Evolutionary conservation across 495 filamentous ascomycete species (phyloP), one percentile per base, ranked within the genome.

Genomic region (Aspergillus wentii): DNA sequence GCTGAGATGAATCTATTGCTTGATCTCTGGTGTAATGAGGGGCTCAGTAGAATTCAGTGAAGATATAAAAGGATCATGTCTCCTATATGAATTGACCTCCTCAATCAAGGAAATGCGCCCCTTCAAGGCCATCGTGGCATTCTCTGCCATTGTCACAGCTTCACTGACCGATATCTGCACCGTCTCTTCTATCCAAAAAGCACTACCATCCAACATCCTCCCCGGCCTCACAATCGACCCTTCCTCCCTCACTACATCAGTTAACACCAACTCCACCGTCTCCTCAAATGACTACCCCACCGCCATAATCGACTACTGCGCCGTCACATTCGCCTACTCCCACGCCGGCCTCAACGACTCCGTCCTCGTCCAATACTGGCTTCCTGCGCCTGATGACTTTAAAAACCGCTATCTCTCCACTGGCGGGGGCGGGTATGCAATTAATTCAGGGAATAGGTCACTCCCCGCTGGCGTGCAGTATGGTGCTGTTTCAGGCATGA

Each of bases 341-440:
- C 25, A 33, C 30, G 17, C 29, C 4, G 20, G 11, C 9, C 10
- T 1, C 1, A 15, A 14, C 9, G 20, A 25, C 20, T 20, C 44
- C 15, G 59, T 69, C 11, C 47, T 58, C 16, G 45, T 74, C 0
- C 44, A 61, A 17, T 65, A 59, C 40, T 68, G 58, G 48, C 35
- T 74, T 3, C 68, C 70, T 1, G 46, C 49, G 2, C 64, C 67
- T 0, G 41, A 50, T 4, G 42, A 46, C 19, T 74, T 70, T 35
- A 18, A 65, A 26, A 69, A 65, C 33, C 59, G 68, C 13, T 74
- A 51, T 35, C 51, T 70, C 10, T 57, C 64, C 0, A 69, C 67
- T 0, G 70, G 70, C 15, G 70, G 70, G n/a, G 66, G 65, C 3
- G 68, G 67, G 0, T 57, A 59, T 17, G 61, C 70, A 4, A 68